phyloP scores from a whole-genome alignment of 2,329 filamentous ascomycete species.

The Sarocladium strictum region DNA sequence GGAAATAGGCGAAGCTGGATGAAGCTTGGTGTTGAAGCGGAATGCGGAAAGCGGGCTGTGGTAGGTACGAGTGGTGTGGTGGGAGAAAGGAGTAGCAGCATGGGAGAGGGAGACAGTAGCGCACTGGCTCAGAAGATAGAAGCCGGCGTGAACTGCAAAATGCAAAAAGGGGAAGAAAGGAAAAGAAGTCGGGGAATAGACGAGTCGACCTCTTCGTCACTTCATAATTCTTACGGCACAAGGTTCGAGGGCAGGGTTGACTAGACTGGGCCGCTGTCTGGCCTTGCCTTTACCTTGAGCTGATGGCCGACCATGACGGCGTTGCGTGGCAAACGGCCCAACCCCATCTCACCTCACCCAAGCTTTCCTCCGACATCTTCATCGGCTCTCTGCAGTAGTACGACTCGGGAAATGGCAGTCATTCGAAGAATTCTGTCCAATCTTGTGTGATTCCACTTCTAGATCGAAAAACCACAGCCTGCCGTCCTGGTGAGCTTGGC shows the following conservation, averaged over 20 bases:
- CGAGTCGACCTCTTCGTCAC: too few relatives aligned
- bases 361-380: neutral
- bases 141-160: too few relatives aligned
- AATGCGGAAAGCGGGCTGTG: constrained; percentile 2
- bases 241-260: neutral
- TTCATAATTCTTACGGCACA: neutral
- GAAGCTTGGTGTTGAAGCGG: constrained; percentile 1
- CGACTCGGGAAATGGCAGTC: too few relatives aligned
- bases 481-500: neutral
- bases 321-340: constrained; percentile 1
- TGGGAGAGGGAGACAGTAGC: neutral
- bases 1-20: neutral
- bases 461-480: too few relatives aligned
- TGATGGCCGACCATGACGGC: constrained; percentile 1
- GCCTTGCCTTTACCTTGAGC: neutral
- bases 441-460: too few relatives aligned
- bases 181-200: neutral
- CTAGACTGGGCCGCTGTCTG: neutral
- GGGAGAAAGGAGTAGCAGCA: neutral
- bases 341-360: neutral
- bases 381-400: neutral
- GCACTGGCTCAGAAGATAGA: too few relatives aligned
- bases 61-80: too few relatives aligned
- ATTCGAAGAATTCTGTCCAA: neutral
- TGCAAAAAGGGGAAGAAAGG: too few relatives aligned